Evolutionary conservation across 1,284 basidiomycete genomes (phyloP), one percentile per base, ranked within the genome.

Genomic region (Pseudozyma sp.): DNA sequence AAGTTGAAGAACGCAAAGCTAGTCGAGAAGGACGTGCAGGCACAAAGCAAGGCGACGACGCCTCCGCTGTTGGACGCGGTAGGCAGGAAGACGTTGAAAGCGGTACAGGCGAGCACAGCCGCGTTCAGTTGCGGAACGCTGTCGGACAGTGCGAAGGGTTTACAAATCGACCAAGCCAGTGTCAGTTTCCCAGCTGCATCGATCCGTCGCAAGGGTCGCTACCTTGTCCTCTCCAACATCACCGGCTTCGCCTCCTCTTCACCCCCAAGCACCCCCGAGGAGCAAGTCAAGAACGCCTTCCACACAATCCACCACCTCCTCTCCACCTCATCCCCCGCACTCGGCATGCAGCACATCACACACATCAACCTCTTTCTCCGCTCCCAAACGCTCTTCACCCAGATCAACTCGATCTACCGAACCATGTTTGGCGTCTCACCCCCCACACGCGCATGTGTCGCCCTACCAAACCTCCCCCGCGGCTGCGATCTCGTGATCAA

Each of bases 391-490:
- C 50, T 61, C 45, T 83, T 83, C 48, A 39, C 54, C 3, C 30
- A 44, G 13, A 49, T 81, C 56, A 82, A 84, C 54, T 52, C 87
- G 0, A 87, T 92, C 8, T 99, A 98, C 82, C 85, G 88, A 0
- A 87, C 88, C 4, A 92, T 90, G 82, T 99, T 99, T 82, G 94
- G 94, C 1, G 89, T 89, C 9, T 94, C 93, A 37, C 97, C 97
- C 0, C 96, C 97, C 1, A 90, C 94, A 2, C 90, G 97, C 7
- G 95, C 94, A 13, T 97, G 94, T 81, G 91, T 99, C 5, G 91
- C 91, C 1, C 89, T 94, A 0, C 62, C 68, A 16, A 33, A 13
- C 13, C 50, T 62, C 7, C 59, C 61, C 11, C 44, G 33, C 4
- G 31, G 45, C 34, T 56, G 56, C 42, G 61, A 69, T 35, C 33